phyloP scores from a whole-genome alignment of 2,329 filamentous ascomycete genomes.

The Dothideomycetes sp. region DNA sequence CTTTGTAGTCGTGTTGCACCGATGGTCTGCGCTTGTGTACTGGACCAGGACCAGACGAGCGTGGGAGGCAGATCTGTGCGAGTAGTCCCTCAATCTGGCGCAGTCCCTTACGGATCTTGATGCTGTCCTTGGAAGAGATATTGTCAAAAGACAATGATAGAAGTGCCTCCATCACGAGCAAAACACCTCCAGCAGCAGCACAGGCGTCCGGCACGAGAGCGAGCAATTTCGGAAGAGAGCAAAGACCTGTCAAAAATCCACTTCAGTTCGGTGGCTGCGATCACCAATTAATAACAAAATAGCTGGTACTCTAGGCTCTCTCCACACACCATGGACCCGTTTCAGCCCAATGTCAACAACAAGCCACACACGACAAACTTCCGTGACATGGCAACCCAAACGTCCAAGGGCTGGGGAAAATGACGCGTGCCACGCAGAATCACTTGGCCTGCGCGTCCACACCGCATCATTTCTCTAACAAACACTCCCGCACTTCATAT shows the following conservation, averaged over 20 bases:
- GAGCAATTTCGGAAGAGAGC: not conserved
- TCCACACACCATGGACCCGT: no score
- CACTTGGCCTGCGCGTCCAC: no score
- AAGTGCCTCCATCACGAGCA: constrained; percentile 67
- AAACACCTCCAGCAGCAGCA: constrained; percentile 3
- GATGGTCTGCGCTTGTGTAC: constrained; percentile 31
- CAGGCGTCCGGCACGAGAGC: constrained; percentile 1
- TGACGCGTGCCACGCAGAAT: no score
- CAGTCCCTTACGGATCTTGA: constrained; percentile 86
- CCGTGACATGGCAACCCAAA: no score
- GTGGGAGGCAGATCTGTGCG: constrained; percentile 82
- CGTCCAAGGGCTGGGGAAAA: no score
- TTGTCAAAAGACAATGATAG: constrained; percentile 93
- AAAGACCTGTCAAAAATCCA: not conserved
- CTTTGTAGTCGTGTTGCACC: not conserved
- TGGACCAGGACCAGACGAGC: constrained; percentile 22
- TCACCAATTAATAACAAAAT: not conserved
- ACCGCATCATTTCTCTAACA: no score
- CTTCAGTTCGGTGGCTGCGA: not conserved
- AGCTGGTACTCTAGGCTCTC: no score
- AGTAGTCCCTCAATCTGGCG: constrained; percentile 89
- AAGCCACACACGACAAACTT: no score
- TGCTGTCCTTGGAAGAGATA: constrained; percentile 80
- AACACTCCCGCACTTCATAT: no score
- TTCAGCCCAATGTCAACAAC: no score